Base-by-base conservation (phyloP, 306 rosid species). In the Cucumis melo region DNA sequence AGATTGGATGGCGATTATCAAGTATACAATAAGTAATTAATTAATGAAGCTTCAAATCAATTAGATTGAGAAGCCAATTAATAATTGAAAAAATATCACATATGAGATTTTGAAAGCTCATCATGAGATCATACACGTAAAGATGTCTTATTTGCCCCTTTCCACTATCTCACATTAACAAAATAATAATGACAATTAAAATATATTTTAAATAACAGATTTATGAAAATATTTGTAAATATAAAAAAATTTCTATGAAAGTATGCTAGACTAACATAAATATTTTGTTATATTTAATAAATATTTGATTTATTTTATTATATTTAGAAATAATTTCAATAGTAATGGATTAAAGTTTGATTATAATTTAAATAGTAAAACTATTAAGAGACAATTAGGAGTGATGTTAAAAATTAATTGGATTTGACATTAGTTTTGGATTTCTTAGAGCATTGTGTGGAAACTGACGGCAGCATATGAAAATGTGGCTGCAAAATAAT, bases 391-490 rank as follows among this genome's bases (percentile, higher is more conserved):
- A 65, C 72, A 38, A 38, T 46, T 65, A 29, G 0, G 34, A 39
- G n/a, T 66, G 73, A 66, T 66, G 53, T 39, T 34, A 34, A 34
- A 34, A 15, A 17, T 8, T 64, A 3, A 65, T 65, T 16, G 8
- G n/a, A 34, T n/a, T 10, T 14, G 16, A 65, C 51, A 65, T 38
- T 38, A 65, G 38, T 38, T 34, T 34, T 38, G 16, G 46, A 19
- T 66, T 66, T 66, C 17, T 66, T 66, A 66, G 23, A n/a, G 51
- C 32, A 66, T 66, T n/a, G 53, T n/a, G 53, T 66, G 73, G 73
- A 19, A 66, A 41, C n/a, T 66, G 73, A 66, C 46, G 73, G 73
- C 50, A 65, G 20, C 27, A 42, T 23, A 14, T 39, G 15, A 41
- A 66, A 66, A 66, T 66, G 53, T 39, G 51, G 51, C 17, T n/a